Evolutionary conservation across 768 basidiomycete species (phyloP).

Genomic region (Trametes cingulata): DNA sequence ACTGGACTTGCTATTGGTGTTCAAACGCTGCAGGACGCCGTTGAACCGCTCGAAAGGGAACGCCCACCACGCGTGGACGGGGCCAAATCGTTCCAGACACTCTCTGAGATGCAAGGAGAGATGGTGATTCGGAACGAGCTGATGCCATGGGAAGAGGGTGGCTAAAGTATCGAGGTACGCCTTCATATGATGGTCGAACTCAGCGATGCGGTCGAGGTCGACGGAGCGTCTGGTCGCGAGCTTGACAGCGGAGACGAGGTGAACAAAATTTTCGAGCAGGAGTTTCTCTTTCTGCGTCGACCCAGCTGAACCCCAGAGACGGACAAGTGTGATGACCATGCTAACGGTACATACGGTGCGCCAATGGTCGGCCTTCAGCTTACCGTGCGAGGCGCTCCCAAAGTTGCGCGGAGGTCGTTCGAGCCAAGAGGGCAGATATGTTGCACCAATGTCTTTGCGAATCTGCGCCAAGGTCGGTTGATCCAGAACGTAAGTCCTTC

Average conservation of each 20-base stretch:
- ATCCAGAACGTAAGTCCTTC: background rate
- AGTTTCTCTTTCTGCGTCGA: constrained; percentile 4
- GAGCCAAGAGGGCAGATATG: constrained; percentile 19
- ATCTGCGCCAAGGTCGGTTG: background rate
- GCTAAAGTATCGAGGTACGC: constrained; percentile 26
- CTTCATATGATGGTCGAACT: constrained; percentile 3
- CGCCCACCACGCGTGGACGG: constrained; percentile 28
- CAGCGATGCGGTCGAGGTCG: constrained; percentile 2
- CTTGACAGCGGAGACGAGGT: constrained; percentile 21
- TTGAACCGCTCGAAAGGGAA: constrained; percentile 36
- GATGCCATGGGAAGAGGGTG: constrained; percentile 27
- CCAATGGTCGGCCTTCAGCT: constrained; percentile 34
- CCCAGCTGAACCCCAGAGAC: constrained; percentile 34
- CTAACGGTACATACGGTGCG: constrained; percentile 34
- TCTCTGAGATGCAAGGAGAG: constrained; percentile 34
- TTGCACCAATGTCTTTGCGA: background rate
- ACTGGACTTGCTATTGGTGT: constrained; percentile 24
- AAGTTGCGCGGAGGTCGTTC: constrained; percentile 12
- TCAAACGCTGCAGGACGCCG: constrained; percentile 25
- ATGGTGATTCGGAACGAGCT: constrained; percentile 35
- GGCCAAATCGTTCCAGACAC: constrained; percentile 32
- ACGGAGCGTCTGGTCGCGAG: constrained; percentile 22
- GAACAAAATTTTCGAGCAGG: constrained; percentile 1
- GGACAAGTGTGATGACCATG: constrained; percentile 36
- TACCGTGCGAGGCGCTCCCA: constrained; percentile 17